Base-by-base conservation (phyloP, 257 asterid species). In the Cruciata laevipes region DNA sequence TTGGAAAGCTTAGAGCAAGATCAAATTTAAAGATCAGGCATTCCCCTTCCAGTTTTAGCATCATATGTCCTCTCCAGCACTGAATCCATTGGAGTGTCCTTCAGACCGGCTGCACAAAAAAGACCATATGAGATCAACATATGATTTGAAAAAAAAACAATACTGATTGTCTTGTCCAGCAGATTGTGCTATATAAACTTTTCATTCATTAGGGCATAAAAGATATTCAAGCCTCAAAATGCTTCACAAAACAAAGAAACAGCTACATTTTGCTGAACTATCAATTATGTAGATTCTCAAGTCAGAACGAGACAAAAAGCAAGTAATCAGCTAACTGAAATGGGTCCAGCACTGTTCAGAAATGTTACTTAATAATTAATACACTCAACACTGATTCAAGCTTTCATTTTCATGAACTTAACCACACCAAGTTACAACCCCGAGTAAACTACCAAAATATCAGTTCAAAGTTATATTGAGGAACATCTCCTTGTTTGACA, bases 61-160 rank as follows among this genome's bases (percentile, higher is more conserved):
- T 90, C 96, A 60, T 90, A 93, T 4, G 97, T 90, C 83, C 82
- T 90, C 80, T 86, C 96, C 70, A 77, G 49, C 63, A 84, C 97
- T 61, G 79, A 59, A 32, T 88, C 96, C 88, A 86, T 71, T 16
- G 92, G 92, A 63, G 97, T 93, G 66, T 88, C 97, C 79, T 88
- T 90, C 42, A 95, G 97, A 71, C 99, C 99, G 68, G 76, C 99
- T 90, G 89, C 85, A 79, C 14, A 76, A 44, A 62, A 55, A 60
- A 59, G 74, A 65, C 67, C 71, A 2, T 60, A 56, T 21, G 60
- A 37, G 35, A 56, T 27, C 25, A 63, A 24, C 25, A 61, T 20
- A 38, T 20, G 61, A 62, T 27, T 40, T 30, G 65, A 33, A n/a
- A 70, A 69, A 58, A 49, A 52, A 4, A 9, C 4, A 24, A 33